A percentile compares a stretch with the other conserved stretches of the same genome.
Evolutionary conservation across 2,329 filamentous ascomycete genomes (phyloP).

Genomic region (Pseudonectria foliicola): DNA sequence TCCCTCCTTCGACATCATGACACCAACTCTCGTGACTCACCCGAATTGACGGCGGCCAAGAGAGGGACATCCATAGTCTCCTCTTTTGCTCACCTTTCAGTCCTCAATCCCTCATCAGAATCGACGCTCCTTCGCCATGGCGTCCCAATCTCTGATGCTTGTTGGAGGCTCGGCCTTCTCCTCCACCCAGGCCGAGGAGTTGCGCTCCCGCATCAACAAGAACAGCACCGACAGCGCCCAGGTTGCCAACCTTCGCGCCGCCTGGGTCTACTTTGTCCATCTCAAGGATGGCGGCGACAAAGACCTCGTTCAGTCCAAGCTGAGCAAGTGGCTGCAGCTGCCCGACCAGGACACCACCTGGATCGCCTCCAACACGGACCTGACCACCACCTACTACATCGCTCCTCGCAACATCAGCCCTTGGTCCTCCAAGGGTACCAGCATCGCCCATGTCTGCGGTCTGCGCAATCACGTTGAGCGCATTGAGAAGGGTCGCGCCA

Average conservation of each 20-base stretch:
- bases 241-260: slow-evolving; percentile 37
- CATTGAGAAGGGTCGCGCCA: slow-evolving; percentile 78
- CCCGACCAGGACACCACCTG: slow-evolving; percentile 3
- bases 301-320: slow-evolving; percentile 34
- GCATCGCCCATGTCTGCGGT: background rate
- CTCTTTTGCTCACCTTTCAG: no score
- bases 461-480: slow-evolving; percentile 51
- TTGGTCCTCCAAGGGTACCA: no score
- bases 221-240: slow-evolving; percentile 22
- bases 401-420: slow-evolving; percentile 60
- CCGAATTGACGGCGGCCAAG: no score
- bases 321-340: slow-evolving; percentile 12
- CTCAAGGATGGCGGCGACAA: slow-evolving; percentile 36
- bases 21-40: no score
- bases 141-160: slow-evolving; percentile 8
- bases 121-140: slow-evolving; percentile 1
- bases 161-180: slow-evolving; percentile 11
- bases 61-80: no score
- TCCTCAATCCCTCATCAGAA: no score
- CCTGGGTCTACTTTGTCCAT: slow-evolving; percentile 56
- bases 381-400: slow-evolving; percentile 57
- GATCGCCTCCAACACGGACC: slow-evolving; percentile 20
- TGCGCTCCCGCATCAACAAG: slow-evolving; percentile 30
- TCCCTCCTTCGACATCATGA: no score
- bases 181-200: slow-evolving; percentile 23